Evolutionary conservation across 176 grass and related monocot species (phyloP), one percentile per base, ranked within the genome.

Genomic region (Triticum timopheevii): DNA sequence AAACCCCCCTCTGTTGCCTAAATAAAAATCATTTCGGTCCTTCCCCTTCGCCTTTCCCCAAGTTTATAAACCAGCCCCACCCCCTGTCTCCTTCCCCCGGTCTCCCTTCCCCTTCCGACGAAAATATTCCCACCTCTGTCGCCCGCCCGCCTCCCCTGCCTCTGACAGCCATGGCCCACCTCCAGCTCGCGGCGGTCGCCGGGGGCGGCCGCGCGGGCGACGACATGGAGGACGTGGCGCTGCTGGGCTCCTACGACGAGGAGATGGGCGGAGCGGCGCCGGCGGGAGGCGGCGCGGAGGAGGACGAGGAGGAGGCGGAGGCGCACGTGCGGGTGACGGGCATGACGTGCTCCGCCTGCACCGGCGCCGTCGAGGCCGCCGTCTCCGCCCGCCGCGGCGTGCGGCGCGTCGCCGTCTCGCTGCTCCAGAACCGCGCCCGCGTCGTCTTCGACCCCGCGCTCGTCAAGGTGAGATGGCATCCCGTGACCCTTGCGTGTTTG

Each of bases 291-390:
- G 27, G 31, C 40, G 39, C 40, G 39, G 63, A 52, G 38, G 63
- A 52, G 28, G 63, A 12, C 2, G 78, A 15, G 34, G 80, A 34
- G 20, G 88, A 78, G 52, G 92, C 39, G 73, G 90, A 93, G 82
- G 84, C 93, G 63, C 91, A 96, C 61, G 87, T 98, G 49, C 91
- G 90, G 67, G 90, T 98, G 72, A 91, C 76, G 5, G 97, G 97
- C 39, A 98, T 98, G 97, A 98, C 94, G 52, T 98, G 97, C 87
- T 98, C 97, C 10, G 97, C 97, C 34, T 98, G 97, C 89, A 98
- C 92, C 33, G 91, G 83, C 81, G 88, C 97, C 75, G 97, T 98
- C 38, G 97, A 98, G 86, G 85, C 74, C 28, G 90, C 97, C 65
- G 89, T 94, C 42, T 86, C 87, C 47, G 87, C 90, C 20, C 87